Percentiles rank a stretch among this genome's conserved stretches.
Evolutionary conservation across 1,284 basidiomycete genomes (phyloP).

Genomic region (Rhodotorula sp.): DNA sequence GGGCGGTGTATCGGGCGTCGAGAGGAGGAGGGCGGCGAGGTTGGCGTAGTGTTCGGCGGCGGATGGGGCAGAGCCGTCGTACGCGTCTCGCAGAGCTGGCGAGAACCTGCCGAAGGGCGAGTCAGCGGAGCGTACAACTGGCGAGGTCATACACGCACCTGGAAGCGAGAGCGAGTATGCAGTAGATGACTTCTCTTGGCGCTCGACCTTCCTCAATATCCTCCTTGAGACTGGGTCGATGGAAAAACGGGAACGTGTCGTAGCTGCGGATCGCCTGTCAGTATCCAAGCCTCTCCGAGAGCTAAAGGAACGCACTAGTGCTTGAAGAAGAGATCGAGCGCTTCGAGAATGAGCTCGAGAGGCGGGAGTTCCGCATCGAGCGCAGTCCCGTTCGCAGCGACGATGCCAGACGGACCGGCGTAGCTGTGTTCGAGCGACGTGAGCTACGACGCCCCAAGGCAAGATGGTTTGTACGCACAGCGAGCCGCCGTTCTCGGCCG

Average conservation of each 20-base stretch:
- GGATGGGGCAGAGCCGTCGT: constrained; percentile 26
- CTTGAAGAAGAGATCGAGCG: constrained; percentile 32
- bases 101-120: constrained; percentile 33
- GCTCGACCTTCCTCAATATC: constrained; percentile 25
- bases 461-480: background rate
- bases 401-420: constrained; percentile 6
- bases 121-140: constrained; percentile 14
- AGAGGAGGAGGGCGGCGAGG: constrained; percentile 32
- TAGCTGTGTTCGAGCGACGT: background rate
- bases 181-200: constrained; percentile 37
- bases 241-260: constrained; percentile 42
- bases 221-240: constrained; percentile 25
- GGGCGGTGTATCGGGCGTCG: constrained; percentile 17
- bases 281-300: background rate
- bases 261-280: constrained; percentile 4
- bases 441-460: background rate
- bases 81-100: constrained; percentile 22
- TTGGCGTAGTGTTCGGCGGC: constrained; percentile 36
- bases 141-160: constrained; percentile 1
- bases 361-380: constrained; percentile 26
- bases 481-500: constrained; percentile 28
- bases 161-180: constrained; percentile 38
- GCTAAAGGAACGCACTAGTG: constrained; percentile 27
- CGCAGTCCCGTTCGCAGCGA: background rate
- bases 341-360: constrained; percentile 15